Conservation (phyloP, 345 rosid genomes). For the Laguncularia racemosa region DNA sequence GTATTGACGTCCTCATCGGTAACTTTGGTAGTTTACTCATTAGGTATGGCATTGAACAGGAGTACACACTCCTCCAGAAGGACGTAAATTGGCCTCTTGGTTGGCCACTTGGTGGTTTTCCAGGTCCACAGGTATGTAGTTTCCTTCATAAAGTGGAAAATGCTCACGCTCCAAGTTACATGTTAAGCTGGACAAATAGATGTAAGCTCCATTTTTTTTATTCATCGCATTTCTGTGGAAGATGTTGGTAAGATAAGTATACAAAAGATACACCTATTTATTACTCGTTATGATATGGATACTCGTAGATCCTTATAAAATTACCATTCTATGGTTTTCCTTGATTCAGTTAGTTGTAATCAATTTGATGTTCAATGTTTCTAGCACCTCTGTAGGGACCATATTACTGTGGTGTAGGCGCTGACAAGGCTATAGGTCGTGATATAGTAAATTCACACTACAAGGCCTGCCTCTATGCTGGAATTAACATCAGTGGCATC, state of each 20-base stretch:
- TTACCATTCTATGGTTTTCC: too few species aligned
- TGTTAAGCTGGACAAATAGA: neutral
- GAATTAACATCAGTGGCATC: slow-evolving; percentile 65
- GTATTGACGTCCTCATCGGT: too few species aligned
- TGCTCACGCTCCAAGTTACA: neutral
- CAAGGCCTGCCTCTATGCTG: slow-evolving; percentile 83
- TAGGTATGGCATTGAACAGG: slow-evolving; percentile 87
- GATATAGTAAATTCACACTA: slow-evolving; percentile 74
- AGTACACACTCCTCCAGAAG: slow-evolving; percentile 66
- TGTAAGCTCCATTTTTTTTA: too few species aligned
- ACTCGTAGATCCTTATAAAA: too few species aligned
- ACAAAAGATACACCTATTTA: too few species aligned
- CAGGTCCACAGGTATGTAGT: slow-evolving; percentile 59
- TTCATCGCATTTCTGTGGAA: too few species aligned
- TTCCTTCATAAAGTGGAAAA: neutral
- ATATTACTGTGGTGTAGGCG: slow-evolving; percentile 75
- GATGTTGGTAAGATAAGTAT: too few species aligned
- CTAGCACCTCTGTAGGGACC: slow-evolving; percentile 44
- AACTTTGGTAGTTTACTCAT: neutral
- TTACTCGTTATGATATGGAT: too few species aligned
- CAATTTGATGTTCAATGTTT: too few species aligned
- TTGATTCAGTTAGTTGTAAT: too few species aligned
- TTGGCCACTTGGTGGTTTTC: slow-evolving; percentile 76
- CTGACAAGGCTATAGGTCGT: slow-evolving; percentile 75
- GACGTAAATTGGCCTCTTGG: slow-evolving; percentile 59